These are phyloP conservation scores for Ulota crispa DNA, from an alignment of 225 moss, liverwort and hornwort genomes.

Conservation along the genomic window DNA sequence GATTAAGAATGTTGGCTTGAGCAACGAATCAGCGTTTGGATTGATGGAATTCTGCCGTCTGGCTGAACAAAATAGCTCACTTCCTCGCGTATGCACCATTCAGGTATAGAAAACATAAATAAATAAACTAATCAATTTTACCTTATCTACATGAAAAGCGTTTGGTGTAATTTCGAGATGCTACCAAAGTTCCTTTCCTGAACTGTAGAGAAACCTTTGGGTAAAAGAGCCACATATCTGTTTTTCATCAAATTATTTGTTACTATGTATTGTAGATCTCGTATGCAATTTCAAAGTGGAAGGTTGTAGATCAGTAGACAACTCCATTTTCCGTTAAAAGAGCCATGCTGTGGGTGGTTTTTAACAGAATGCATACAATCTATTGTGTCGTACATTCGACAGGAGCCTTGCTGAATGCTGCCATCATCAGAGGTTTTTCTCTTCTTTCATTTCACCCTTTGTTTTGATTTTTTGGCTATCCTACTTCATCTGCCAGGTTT, in stretches of 20 bases:
- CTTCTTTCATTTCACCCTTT: neutral
- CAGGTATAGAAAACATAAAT: slow-evolving; percentile 43
- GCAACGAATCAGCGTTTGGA: slow-evolving; percentile 88
- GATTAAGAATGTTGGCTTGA: slow-evolving; percentile 76
- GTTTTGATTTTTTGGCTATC: neutral
- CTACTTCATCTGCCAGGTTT: slow-evolving; percentile 13
- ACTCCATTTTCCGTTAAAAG: neutral
- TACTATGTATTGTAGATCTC: neutral
- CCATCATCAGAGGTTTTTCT: slow-evolving; percentile 61
- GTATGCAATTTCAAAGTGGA: neutral
- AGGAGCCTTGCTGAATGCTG: slow-evolving; percentile 85
- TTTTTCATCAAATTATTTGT: neutral
- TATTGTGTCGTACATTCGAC: slow-evolving; percentile 86
- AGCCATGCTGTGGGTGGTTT: slow-evolving; percentile 12
- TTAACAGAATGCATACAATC: slow-evolving; percentile 88
- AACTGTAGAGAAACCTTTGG: neutral
- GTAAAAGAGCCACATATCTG: neutral
- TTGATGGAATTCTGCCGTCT: slow-evolving; percentile 83
- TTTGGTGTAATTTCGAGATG: slow-evolving; percentile 4
- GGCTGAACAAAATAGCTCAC: slow-evolving; percentile 45
- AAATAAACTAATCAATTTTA: too few species aligned
- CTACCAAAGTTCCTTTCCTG: neutral
- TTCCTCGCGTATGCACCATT: slow-evolving; percentile 66
- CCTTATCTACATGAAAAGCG: neutral
- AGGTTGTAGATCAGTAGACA: neutral